Percentiles rank a stretch among this genome's conserved stretches.
phyloP scores from a whole-genome alignment of 345 rosid genomes.

The Populus pruinosa region DNA sequence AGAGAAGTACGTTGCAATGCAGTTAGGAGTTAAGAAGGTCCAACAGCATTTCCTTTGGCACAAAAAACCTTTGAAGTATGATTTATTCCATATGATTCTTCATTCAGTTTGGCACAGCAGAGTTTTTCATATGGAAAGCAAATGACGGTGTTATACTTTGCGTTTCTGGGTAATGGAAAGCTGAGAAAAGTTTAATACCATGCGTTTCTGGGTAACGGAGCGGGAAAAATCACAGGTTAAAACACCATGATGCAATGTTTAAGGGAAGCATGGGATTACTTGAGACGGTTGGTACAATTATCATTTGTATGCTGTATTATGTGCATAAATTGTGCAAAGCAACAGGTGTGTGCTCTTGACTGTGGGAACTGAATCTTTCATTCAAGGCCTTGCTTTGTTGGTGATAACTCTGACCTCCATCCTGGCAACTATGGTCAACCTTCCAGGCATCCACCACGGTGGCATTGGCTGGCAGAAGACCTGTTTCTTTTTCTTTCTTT shows the following conservation, averaged over 20 bases:
- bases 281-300: neutral
- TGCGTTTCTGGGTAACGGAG: neutral
- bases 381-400: no score
- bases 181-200: neutral
- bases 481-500: no score
- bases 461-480: no score
- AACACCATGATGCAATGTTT: neutral
- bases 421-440: no score
- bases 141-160: constrained; percentile 20
- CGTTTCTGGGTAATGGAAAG: neutral
- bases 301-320: neutral
- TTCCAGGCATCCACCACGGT: no score
- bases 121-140: constrained; percentile 44
- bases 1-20: constrained; percentile 63
- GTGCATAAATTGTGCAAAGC: no score
- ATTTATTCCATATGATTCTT: constrained; percentile 75
- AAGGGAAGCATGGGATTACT: neutral
- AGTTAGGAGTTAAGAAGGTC: constrained; percentile 54
- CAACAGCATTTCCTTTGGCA: constrained; percentile 93
- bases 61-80: constrained; percentile 63
- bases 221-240: neutral
- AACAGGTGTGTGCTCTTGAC: no score
- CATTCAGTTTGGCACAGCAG: constrained; percentile 79
- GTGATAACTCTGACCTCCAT: no score
- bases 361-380: no score